phyloP scores from a whole-genome alignment of 2,329 filamentous ascomycete species.

The Clonostachys chloroleuca region DNA sequence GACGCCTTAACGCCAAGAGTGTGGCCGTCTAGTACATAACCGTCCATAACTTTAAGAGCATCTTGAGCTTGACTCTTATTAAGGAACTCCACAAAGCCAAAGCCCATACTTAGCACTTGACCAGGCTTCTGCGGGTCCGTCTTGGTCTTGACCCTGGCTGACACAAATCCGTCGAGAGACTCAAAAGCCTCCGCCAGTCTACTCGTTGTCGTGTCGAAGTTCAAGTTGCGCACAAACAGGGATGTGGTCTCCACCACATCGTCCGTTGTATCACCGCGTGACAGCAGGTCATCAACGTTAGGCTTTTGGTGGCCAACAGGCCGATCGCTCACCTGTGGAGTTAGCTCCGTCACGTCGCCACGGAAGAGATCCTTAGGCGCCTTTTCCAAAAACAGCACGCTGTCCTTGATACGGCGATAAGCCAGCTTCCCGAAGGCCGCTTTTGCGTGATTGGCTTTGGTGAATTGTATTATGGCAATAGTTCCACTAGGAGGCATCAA shows the following conservation, averaged over 20 bases:
- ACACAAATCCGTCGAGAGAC: constrained; percentile 81
- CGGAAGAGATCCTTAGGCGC: constrained; percentile 79
- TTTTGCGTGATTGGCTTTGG: constrained; percentile 73
- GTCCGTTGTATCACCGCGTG: constrained; percentile 44
- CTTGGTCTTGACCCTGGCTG: constrained; percentile 89
- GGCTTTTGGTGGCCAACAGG: constrained; percentile 51
- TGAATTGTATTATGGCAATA: constrained; percentile 89
- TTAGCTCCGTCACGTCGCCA: constrained; percentile 3
- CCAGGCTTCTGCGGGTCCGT: constrained; percentile 86
- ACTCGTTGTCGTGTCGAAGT: constrained; percentile 80
- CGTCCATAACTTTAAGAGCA: constrained; percentile 82
- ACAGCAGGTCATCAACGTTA: constrained; percentile 65
- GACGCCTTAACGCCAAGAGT: constrained; percentile 81
- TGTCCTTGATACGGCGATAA: constrained; percentile 88
- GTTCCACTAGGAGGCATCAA: constrained; percentile 91
- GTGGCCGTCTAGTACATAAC: constrained; percentile 81
- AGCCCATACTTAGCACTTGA: constrained; percentile 92
- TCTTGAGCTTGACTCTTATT: constrained; percentile 73
- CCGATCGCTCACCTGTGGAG: constrained; percentile 15
- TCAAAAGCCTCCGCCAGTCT: constrained; percentile 74
- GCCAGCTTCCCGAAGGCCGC: constrained; percentile 80
- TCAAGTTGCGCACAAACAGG: constrained; percentile 89
- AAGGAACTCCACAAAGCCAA: constrained; percentile 88
- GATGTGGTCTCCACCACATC: constrained; percentile 65
- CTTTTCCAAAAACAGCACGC: constrained; percentile 89